Base-by-base conservation (phyloP, 192 early-diverging fungal species). In the Coemansia umbellata region DNA sequence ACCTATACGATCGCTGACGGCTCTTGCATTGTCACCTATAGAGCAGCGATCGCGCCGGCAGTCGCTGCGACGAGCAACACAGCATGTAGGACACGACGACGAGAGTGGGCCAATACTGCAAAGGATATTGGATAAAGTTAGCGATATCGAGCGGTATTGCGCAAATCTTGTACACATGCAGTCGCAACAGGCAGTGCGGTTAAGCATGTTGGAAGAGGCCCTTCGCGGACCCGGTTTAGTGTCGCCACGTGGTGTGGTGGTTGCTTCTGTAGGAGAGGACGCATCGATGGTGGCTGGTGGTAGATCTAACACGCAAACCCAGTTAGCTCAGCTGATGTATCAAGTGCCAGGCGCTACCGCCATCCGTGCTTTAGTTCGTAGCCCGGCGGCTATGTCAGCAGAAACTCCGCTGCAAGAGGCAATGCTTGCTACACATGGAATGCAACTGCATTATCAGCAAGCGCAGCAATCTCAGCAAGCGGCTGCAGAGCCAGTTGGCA, bases 1-100 rank as follows among this genome's bases (percentile, higher is more conserved):
- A 23, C 62, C 69, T 31, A 72, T 72, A 24, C 55, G 62, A 23
- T 72, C 69, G 15, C 36, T 65, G n/a, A 65, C 69, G 9, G 58
- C 57, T 28, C 58, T 72, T 35, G 63, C 58, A 11, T 40, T 72
- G 47, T 72, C 69, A 18, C 57, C 56, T 13, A 49, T 21, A 8
- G 19, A 37, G 53, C 39, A 18, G 8, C 8, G 11, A 9, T 23
- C 27, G 39, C 53, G 33, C 37, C 56, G 47, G 5, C 56, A 58
- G 56, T 31, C 41, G 43, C 56, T 49, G 36, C 32, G 43, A 10
- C 35, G 39, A 47, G 47, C 23, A 1, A 23, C 31, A 13, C 37
- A 50, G 19, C 31, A 60, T 21, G 33, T 23, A 14, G 58, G 32
- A 27, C 11, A 37, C 8, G 37, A 37, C 37, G 11, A 37, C 37